Base-by-base conservation (phyloP, 768 basidiomycete genomes). In the Daedaleopsis sinensis region DNA sequence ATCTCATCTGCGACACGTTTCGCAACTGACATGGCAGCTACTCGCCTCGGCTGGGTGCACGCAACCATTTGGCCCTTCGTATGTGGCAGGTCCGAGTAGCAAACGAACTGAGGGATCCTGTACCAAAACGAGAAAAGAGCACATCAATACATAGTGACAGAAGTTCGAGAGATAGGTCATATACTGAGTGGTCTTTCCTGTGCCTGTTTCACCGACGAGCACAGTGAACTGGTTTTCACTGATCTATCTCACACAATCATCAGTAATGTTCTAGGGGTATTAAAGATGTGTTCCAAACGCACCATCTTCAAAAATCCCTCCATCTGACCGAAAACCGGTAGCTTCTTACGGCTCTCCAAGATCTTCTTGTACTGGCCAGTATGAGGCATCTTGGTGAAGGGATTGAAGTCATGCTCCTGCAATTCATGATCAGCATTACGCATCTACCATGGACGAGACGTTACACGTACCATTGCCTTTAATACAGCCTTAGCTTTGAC, bases 1-100 rank as follows among this genome's bases (percentile, higher is more conserved):
- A 98, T 96, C 76, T 98, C 96, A 70, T 98, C 96, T 5, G 96
- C 95, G 1, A 99, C 96, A 77, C 96, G 95, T 74, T 96, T 96
- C 21, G 96, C 96, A 2, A 98, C 96, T 16, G 92, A 94, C 94
- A 97, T 98, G 10, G 96, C 95, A 12, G 96, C 95, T 4, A 99
- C 94, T 78, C 96, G 84, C 68, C 96, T 82, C 1, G 96, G 96
- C 71, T 99, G 96, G 2, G 96, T 99, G 70, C 96, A 99, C 0
- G 96, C 96, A 3, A 99, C 89, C 67, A 98, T 77, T 74, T 94
- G 97, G 39, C 93, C 89, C 73, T 85, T 90, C 6, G 88, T 85
- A 71, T 98, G 95, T 0, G 96, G 95, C 36, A 97, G 75, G 74
- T 98, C 96, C 4, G 93, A 93, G 73, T 88, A 98, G 48, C 89